A percentile compares a stretch with the other conserved stretches of the same genome.
Evolutionary conservation across 2,329 filamentous ascomycete genomes (phyloP).

Genomic region (Penicillium sp.): DNA sequence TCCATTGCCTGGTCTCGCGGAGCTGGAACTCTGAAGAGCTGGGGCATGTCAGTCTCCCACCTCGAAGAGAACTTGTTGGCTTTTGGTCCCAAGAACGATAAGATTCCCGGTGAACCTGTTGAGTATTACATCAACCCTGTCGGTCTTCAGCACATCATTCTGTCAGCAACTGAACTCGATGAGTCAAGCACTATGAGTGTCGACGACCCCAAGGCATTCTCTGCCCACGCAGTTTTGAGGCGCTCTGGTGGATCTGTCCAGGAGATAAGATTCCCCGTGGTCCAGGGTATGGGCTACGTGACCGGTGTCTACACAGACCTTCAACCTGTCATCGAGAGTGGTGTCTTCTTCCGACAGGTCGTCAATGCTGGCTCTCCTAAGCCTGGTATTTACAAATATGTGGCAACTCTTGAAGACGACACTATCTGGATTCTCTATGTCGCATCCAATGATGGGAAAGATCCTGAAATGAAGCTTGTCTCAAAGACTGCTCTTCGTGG

Average conservation of each 20-base stretch:
- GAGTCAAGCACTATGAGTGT: conserved; percentile 56
- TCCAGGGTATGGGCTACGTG: conserved; percentile 87
- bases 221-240: conserved; percentile 66
- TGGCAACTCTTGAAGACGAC: conserved; percentile 67
- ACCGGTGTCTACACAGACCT: conserved; percentile 72
- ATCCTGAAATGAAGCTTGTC: conserved; percentile 65
- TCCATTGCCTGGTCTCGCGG: conserved; percentile 67
- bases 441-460: conserved; percentile 56
- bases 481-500: conserved; percentile 66
- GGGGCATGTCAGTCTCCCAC: conserved; percentile 76
- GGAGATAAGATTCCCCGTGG: conserved; percentile 72
- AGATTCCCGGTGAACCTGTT: conserved; percentile 56
- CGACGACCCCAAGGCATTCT: conserved; percentile 55
- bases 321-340: conserved; percentile 70
- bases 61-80: conserved; percentile 65
- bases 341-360: conserved; percentile 70
- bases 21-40: conserved; percentile 62
- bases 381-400: conserved; percentile 71
- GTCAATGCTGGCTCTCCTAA: conserved; percentile 54
- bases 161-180: conserved; percentile 75
- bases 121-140: conserved; percentile 78
- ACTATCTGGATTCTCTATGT: conserved; percentile 80
- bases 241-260: conserved; percentile 53
- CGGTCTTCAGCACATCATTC: conserved; percentile 73
- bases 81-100: conserved; percentile 58